Percentiles rank a stretch among this genome's conserved stretches.
These are phyloP conservation scores for Fabrea salina DNA, from an alignment of 169 alveolate species.

Conservation along the genomic window DNA sequence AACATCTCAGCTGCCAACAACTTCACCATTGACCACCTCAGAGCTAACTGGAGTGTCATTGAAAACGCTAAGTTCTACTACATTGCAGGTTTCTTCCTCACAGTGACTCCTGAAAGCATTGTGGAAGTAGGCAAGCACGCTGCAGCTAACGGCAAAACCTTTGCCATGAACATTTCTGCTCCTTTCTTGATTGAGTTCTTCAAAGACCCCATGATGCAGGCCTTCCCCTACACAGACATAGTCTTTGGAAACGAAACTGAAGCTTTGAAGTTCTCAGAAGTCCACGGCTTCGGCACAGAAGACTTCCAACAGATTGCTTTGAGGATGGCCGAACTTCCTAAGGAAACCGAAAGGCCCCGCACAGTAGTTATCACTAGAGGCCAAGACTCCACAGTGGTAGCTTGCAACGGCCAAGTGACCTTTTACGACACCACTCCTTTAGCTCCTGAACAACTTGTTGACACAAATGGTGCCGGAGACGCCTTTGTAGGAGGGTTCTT, in stretches of 20 bases:
- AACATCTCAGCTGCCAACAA: constrained; percentile 68
- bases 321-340: constrained; percentile 39
- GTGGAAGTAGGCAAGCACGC: constrained; percentile 38
- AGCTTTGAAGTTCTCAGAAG: constrained; percentile 53
- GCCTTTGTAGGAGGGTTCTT: constrained; percentile 87
- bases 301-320: constrained; percentile 40
- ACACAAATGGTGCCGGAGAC: constrained; percentile 89
- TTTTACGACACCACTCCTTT: constrained; percentile 6
- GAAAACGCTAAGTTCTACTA: constrained; percentile 52
- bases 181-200: constrained; percentile 57
- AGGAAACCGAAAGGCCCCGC: constrained; percentile 34
- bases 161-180: constrained; percentile 68
- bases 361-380: constrained; percentile 61
- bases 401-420: constrained; percentile 5
- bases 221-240: constrained; percentile 48
- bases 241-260: constrained; percentile 75
- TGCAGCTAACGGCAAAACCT: constrained; percentile 40
- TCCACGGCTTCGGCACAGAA: constrained; percentile 36
- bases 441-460: constrained; percentile 53
- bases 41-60: constrained; percentile 33
- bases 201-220: constrained; percentile 40
- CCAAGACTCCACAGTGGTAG: constrained; percentile 47
- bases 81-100: constrained; percentile 68
- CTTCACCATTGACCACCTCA: constrained; percentile 47
- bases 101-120: constrained; percentile 52